A percentile compares a stretch with the other conserved stretches of the same genome.
Conservation (phyloP, 2,329 filamentous ascomycete species). For the Fusarium azukiicola region DNA sequence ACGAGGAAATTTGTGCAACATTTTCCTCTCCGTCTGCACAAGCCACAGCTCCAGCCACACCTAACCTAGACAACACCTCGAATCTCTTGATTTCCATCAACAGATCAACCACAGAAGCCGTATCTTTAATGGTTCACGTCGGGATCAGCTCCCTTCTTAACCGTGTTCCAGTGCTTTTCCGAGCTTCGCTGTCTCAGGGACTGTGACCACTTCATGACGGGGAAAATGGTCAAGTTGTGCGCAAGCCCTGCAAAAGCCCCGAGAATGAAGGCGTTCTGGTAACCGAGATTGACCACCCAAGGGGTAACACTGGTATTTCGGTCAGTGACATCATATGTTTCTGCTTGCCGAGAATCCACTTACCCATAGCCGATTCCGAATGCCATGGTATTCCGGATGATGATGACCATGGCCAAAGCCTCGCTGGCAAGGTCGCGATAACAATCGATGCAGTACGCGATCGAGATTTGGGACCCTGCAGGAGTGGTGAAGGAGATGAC, state of each 20-base stretch:
- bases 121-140: conserved; percentile 11
- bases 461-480: conserved; percentile 14
- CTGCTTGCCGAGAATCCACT: neutral
- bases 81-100: neutral
- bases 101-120: neutral
- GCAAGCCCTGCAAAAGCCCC: conserved; percentile 27
- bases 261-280: conserved; percentile 31
- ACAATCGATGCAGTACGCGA: conserved; percentile 24
- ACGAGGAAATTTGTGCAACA: neutral
- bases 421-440: conserved; percentile 21
- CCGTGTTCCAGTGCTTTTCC: conserved; percentile 20
- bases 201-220: conserved; percentile 11
- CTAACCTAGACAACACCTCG: neutral
- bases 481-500: conserved; percentile 17
- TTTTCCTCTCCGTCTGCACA: neutral
- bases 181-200: conserved; percentile 29
- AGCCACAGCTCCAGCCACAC: conserved; percentile 5
- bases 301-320: conserved; percentile 12
- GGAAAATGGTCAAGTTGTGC: conserved; percentile 20
- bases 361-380: conserved; percentile 24
- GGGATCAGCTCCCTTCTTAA: conserved; percentile 16
- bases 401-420: conserved; percentile 17
- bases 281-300: conserved; percentile 26
- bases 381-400: conserved; percentile 26
- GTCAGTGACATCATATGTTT: conserved; percentile 2